Base-by-base conservation (phyloP, 2,329 filamentous ascomycete genomes). In the Sporothrix protearum region DNA sequence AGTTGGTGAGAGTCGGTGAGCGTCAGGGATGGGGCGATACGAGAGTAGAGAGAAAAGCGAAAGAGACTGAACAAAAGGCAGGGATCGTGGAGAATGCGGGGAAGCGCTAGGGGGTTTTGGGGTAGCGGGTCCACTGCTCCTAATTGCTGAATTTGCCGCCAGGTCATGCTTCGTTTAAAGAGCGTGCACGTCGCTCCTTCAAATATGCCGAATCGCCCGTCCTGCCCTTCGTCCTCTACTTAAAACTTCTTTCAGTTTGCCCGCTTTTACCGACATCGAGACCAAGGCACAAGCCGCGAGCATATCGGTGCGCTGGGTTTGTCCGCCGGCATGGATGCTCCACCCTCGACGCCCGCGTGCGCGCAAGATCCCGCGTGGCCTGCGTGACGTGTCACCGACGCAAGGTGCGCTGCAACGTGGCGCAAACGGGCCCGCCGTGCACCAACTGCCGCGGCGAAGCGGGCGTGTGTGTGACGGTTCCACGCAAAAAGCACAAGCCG, bases 371-470 rank as follows among this genome's bases (percentile, higher is more conserved):
- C 47, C 45, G 69, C 25, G 69, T 63, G 57, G 61, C 57, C 69
- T 45, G 59, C 59, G 3, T 55, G 59, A n/a, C 59, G 47, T 66
- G 69, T 33, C 30, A 51, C 49, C 57, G 61, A 19, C 69, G 69
- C 30, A 70, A 70, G 47, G 69, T 70, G 22, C 59, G 59, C 59
- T 70, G 69, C 69, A 61, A 57, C 30, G 69, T 70, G 4, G 59
- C 69, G 47, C 59, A 70, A 12, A 61, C 45, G 2, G 69, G 69
- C 22, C 57, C 49, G 47, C 69, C 69, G 12, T 70, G 69, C 33
- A 64, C 69, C 30, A 70, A 70, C n/a, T 70, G 69, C 12, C 59
- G 59, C 12, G 45, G 36, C 4, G 69, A 55, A 12, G 59, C 22
- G 5, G 22, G 16, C 33, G 47, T 25, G 14, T 70, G 69, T 14